A percentile compares a stretch with the other conserved stretches of the same genome.
Evolutionary conservation across 495 filamentous ascomycete species (phyloP).

Genomic region (Talaromyces thailandensis): DNA sequence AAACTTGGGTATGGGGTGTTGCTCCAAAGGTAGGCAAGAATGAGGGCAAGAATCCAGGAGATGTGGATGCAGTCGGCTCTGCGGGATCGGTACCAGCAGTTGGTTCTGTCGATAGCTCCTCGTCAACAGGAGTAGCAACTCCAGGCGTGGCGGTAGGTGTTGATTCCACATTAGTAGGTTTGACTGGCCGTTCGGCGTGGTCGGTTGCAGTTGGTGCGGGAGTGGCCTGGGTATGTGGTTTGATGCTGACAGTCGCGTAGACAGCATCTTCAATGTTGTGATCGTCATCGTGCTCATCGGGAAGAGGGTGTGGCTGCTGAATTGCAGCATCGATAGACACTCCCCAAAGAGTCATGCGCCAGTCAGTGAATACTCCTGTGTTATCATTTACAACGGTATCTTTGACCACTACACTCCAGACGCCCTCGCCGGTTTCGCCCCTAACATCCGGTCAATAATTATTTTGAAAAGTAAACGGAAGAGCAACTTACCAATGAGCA

Average conservation of each 20-base stretch:
- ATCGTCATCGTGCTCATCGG: slow-evolving; percentile 76
- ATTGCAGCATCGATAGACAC: slow-evolving; percentile 67
- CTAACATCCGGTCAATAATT: slow-evolving; percentile 31
- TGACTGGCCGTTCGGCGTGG: slow-evolving; percentile 69
- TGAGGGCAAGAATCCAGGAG: slow-evolving; percentile 64
- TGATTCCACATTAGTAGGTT: slow-evolving; percentile 34
- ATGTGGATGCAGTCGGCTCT: slow-evolving; percentile 20
- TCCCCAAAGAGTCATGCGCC: slow-evolving; percentile 92
- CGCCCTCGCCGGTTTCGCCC: slow-evolving; percentile 82
- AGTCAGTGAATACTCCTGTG: slow-evolving; percentile 75
- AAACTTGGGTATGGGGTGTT: slow-evolving; percentile 78
- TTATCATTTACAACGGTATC: slow-evolving; percentile 72
- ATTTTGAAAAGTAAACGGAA: neutral
- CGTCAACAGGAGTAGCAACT: neutral
- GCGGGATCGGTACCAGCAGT: slow-evolving; percentile 19
- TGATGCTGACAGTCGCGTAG: slow-evolving; percentile 44
- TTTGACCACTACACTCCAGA: slow-evolving; percentile 85
- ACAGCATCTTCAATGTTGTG: slow-evolving; percentile 52
- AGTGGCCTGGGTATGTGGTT: slow-evolving; percentile 35
- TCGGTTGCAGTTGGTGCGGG: slow-evolving; percentile 49
- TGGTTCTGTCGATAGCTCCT: slow-evolving; percentile 8
- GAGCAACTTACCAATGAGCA: slow-evolving; percentile 70
- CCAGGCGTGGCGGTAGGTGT: slow-evolving; percentile 11
- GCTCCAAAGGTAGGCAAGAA: slow-evolving; percentile 95
- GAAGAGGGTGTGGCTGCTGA: slow-evolving; percentile 69